These are phyloP conservation scores for Ensete ventricosum DNA, from an alignment of 176 grass and related monocot genomes.

Conservation along the genomic window DNA sequence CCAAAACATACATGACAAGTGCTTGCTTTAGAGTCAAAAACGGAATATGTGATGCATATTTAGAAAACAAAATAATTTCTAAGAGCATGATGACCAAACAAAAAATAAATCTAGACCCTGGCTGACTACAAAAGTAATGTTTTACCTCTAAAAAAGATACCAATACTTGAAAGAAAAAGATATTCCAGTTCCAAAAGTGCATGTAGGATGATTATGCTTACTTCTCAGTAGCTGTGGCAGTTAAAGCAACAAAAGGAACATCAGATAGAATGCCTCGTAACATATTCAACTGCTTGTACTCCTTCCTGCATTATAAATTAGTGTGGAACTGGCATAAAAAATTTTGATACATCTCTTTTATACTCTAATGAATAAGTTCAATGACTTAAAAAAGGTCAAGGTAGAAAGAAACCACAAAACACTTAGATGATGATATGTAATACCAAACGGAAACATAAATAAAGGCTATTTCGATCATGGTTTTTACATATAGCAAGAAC, in stretches of 20 bases:
- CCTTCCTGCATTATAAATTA: conserved; percentile 42
- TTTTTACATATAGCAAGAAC: background rate
- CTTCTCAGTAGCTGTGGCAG: conserved; percentile 85
- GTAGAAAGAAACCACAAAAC: background rate
- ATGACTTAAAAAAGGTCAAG: too few species aligned
- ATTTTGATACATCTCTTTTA: background rate
- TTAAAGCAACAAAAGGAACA: conserved; percentile 92
- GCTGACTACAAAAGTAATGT: background rate
- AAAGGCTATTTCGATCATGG: background rate
- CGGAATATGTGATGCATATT: background rate
- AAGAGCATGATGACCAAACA: background rate
- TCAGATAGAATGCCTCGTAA: conserved; percentile 51
- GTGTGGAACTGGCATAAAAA: background rate
- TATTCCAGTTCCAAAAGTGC: background rate
- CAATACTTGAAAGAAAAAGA: background rate
- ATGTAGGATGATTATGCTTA: conserved; percentile 27
- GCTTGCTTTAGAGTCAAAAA: background rate
- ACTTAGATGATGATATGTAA: background rate
- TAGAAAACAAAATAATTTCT: background rate
- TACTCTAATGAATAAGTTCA: background rate
- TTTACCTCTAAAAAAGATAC: background rate
- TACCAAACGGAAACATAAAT: background rate
- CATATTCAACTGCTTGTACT: conserved; percentile 75
- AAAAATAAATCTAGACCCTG: background rate
- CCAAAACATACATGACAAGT: background rate